Evolutionary conservation across 2,329 filamentous ascomycete genomes (phyloP).

Genomic region (Penicillium sp.): DNA sequence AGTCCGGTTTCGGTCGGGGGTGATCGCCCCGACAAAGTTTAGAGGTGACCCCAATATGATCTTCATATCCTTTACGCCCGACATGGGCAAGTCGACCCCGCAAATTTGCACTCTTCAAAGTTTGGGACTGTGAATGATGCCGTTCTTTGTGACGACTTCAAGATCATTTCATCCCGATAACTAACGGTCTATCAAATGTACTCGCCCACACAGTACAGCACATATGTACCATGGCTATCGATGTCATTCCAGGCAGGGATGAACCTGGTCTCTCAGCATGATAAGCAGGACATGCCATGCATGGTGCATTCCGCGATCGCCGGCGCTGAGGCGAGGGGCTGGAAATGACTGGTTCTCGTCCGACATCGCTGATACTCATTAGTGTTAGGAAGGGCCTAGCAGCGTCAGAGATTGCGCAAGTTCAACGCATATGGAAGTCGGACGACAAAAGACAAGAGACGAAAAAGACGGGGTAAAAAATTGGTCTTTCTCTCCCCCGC

Average conservation of each 20-base stretch:
- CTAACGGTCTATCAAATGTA: neutral
- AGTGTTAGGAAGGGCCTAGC: neutral
- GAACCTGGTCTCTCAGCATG: neutral
- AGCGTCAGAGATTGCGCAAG: conserved; percentile 3
- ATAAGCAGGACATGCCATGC: neutral
- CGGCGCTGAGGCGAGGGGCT: neutral
- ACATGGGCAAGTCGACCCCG: conserved; percentile 8
- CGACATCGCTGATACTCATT: conserved; percentile 22
- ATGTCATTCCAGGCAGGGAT: neutral
- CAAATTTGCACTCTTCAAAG: conserved; percentile 7
- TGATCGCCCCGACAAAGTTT: conserved; percentile 18
- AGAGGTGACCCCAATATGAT: conserved; percentile 17
- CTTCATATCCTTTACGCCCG: conserved; percentile 9
- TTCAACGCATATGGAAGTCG: too few species aligned
- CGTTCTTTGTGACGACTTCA: neutral
- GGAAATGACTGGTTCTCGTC: conserved; percentile 7
- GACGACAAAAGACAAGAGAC: too few species aligned
- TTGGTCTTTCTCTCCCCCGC: neutral
- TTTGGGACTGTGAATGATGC: neutral
- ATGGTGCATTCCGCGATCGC: neutral
- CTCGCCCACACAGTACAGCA: neutral
- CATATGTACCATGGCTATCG: neutral
- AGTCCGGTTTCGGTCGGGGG: neutral
- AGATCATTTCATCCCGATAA: neutral
- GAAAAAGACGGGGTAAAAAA: neutral